phyloP scores from a whole-genome alignment of 306 rosid species.

The Acmispon strigosus region DNA sequence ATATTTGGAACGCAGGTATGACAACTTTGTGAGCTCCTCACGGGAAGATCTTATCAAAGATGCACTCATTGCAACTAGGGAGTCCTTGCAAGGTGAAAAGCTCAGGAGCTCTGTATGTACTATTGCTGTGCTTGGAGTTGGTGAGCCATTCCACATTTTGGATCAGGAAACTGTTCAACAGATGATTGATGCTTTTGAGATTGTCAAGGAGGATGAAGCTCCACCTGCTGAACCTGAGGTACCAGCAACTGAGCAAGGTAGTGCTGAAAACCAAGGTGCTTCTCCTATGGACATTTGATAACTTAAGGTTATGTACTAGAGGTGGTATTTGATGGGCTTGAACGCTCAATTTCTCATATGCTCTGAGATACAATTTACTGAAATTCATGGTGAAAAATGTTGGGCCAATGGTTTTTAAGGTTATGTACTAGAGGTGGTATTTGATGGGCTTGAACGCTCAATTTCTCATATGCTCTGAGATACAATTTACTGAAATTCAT shows the following conservation, averaged over 20 bases:
- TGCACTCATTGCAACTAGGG: constrained; percentile 95
- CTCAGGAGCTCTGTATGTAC: constrained; percentile 81
- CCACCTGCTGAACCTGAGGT: constrained; percentile 50
- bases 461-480: constrained; percentile 6
- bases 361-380: too few relatives aligned
- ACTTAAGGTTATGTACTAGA: constrained; percentile 14
- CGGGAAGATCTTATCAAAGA: constrained; percentile 76
- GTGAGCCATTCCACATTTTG: constrained; percentile 75
- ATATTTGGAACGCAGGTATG: constrained; percentile 87
- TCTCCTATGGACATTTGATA: constrained; percentile 76
- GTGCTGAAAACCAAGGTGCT: constrained; percentile 38
- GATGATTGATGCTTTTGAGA: constrained; percentile 73
- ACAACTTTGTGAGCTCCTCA: not conserved
- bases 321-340: constrained; percentile 22
- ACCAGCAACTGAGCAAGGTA: constrained; percentile 38
- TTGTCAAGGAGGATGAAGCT: constrained; percentile 64
- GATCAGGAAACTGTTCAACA: constrained; percentile 1
- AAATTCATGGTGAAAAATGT: constrained; percentile 5
- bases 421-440: constrained; percentile 1
- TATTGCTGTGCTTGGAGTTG: constrained; percentile 71
- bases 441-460: constrained; percentile 24
- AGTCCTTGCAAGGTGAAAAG: constrained; percentile 75
- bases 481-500: not conserved
- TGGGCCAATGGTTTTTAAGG: not conserved
- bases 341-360: constrained; percentile 16